Evolutionary conservation across 2,329 filamentous ascomycete genomes (phyloP).

Genomic region (Cladosporium velox): DNA sequence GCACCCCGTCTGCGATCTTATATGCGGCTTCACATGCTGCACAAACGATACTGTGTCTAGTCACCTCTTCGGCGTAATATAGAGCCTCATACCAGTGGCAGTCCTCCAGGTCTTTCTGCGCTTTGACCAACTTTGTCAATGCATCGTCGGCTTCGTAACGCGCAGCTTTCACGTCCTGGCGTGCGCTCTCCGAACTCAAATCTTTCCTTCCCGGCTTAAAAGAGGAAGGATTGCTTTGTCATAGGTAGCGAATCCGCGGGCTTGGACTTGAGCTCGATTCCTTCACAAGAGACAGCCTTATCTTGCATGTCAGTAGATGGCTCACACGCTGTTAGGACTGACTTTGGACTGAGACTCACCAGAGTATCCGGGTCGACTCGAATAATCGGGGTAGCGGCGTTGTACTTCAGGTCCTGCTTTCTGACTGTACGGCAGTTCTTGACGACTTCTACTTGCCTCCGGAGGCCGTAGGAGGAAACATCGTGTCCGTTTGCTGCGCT

Average conservation of each 20-base stretch:
- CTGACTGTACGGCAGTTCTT: conserved; percentile 70
- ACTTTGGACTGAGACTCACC: background rate
- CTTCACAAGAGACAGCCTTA: background rate
- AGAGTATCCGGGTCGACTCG: conserved; percentile 52
- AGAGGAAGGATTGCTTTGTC: background rate
- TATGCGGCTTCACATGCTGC: too few relatives aligned
- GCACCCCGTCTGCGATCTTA: too few relatives aligned
- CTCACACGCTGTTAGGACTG: background rate
- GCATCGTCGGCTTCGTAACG: too few relatives aligned
- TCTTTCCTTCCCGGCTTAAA: background rate
- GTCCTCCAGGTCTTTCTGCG: too few relatives aligned
- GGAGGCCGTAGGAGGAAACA: conserved; percentile 68
- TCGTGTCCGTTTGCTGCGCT: conserved; percentile 56
- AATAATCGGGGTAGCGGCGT: conserved; percentile 79
- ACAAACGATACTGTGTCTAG: too few relatives aligned
- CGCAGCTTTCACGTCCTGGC: too few relatives aligned
- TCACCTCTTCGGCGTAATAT: too few relatives aligned
- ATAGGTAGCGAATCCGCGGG: background rate
- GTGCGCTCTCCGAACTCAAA: too few relatives aligned
- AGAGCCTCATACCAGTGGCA: too few relatives aligned
- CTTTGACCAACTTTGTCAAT: too few relatives aligned
- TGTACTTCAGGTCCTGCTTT: conserved; percentile 88
- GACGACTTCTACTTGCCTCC: conserved; percentile 76
- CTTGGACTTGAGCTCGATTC: background rate
- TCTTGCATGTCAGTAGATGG: background rate